A percentile compares a stretch with the other conserved stretches of the same genome.
phyloP scores from a whole-genome alignment of 148 eudicot species.

The Fagopyrum homotropicum region DNA sequence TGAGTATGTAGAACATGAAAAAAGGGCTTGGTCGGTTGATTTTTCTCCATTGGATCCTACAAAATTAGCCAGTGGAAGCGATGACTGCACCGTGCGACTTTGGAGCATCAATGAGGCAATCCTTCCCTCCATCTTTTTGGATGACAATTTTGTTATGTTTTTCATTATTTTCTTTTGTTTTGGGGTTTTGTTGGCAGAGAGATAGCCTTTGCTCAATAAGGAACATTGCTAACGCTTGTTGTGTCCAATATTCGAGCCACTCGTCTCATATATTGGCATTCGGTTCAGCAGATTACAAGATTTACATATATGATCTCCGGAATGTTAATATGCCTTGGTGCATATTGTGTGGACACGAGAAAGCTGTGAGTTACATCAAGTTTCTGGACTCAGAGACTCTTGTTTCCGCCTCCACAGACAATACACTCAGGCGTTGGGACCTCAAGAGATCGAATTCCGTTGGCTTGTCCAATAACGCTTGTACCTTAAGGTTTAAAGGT shows the following conservation, averaged over 20 bases:
- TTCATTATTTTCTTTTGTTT: not conserved
- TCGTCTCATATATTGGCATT: slow-evolving; percentile 67
- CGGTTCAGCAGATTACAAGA: slow-evolving; percentile 82
- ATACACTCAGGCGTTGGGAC: slow-evolving; percentile 88
- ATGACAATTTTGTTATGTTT: not conserved
- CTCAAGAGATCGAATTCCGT: slow-evolving; percentile 48
- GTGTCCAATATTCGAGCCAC: slow-evolving; percentile 83
- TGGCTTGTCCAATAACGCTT: slow-evolving; percentile 54
- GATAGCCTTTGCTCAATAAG: slow-evolving; percentile 42
- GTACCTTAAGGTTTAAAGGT: slow-evolving; percentile 60
- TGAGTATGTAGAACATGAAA: slow-evolving; percentile 50
- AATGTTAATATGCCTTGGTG: slow-evolving; percentile 71
- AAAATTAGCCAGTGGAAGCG: slow-evolving; percentile 83
- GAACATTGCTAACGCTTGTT: slow-evolving; percentile 71
- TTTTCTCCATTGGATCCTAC: slow-evolving; percentile 77
- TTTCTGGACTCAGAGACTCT: slow-evolving; percentile 75
- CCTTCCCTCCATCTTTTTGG: not conserved
- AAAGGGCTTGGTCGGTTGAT: slow-evolving; percentile 96
- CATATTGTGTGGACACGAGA: slow-evolving; percentile 63
- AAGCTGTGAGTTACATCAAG: slow-evolving; percentile 80
- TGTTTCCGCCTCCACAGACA: slow-evolving; percentile 93
- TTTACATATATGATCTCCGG: slow-evolving; percentile 82
- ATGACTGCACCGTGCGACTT: slow-evolving; percentile 67
- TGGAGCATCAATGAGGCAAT: slow-evolving; percentile 86
- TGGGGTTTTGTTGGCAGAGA: slow-evolving; percentile 43